Evolutionary conservation across 2,329 filamentous ascomycete species (phyloP), one percentile per base, ranked within the genome.

Genomic region (Ustulina deusta): DNA sequence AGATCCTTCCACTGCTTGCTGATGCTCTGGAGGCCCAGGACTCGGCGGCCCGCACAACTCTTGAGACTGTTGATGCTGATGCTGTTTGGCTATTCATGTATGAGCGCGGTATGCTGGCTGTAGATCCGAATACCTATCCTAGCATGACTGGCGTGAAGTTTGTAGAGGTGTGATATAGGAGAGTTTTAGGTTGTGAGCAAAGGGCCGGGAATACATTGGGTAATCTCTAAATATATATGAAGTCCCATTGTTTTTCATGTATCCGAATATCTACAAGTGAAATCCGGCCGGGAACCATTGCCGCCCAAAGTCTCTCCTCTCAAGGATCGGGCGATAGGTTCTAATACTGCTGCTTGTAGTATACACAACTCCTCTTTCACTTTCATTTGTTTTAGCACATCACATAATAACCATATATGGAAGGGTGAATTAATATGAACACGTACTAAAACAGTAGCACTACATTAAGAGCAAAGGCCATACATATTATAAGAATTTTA

Each of bases 71-170:
- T 61, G 94, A 95, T 77, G 82, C 85, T 0, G 93, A 96, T 81
- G 90, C 91, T 1, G 90, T 96, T 3, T 97, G 93, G 93, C 79
- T 95, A 71, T 82, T 83, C 46, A 79, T 87, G 74, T 85, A 86
- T 63, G 80, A 86, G 73, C 78, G 78, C 61, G 84, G 85, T 10
- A 70, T 79, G 66, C 74, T 82, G 7, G 48, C 29, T 40, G 73
- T 81, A 61, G 74, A 72, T 69, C 71, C 77, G 63, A 75, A 36
- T 17, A 20, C 78, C 46, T 78, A 75, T 11, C 85, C 85, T 9
- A 72, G 77, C 25, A 73, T 86, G 72, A 80, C 84, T 5, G 84
- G 83, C 0, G 75, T 80, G 48, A 73, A 70, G 4, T 86, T 86
- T 72, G 70, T 72, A 54, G 67, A 72, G 55, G 56, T 70, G 34